A percentile compares a stretch with the other conserved stretches of the same genome.
Evolutionary conservation across 1,139 yeast genomes (phyloP).

Genomic region (Hyphopichia wangnamkhiaoensis): DNA sequence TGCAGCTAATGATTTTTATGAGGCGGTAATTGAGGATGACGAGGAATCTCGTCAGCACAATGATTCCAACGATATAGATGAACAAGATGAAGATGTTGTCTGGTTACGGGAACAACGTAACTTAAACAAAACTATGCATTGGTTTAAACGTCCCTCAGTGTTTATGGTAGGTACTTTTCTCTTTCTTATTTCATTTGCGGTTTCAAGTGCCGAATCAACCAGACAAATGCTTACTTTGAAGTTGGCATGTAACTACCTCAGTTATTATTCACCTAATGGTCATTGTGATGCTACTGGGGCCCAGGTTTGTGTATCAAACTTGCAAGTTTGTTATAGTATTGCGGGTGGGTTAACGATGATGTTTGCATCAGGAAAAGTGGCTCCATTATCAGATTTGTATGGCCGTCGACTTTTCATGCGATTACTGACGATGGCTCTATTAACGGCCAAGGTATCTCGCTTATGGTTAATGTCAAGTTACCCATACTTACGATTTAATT

Average conservation of each 20-base stretch:
- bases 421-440: slow-evolving; percentile 26
- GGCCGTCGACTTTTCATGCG: slow-evolving; percentile 58
- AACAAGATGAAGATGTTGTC: slow-evolving; percentile 26
- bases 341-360: slow-evolving; percentile 32
- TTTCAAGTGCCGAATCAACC: slow-evolving; percentile 35
- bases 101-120: slow-evolving; percentile 34
- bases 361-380: slow-evolving; percentile 49
- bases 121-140: slow-evolving; percentile 27
- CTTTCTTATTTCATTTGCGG: slow-evolving; percentile 30
- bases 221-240: slow-evolving; percentile 35
- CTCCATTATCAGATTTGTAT: slow-evolving; percentile 61
- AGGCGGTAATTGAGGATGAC: slow-evolving; percentile 31
- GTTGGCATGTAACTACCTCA: slow-evolving; percentile 37
- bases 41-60: no score
- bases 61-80: slow-evolving; percentile 14
- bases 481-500: slow-evolving; percentile 31
- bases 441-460: slow-evolving; percentile 26
- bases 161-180: slow-evolving; percentile 28
- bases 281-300: slow-evolving; percentile 33
- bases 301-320: slow-evolving; percentile 39
- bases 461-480: slow-evolving; percentile 30
- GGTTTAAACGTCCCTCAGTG: slow-evolving; percentile 39
- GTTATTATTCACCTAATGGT: slow-evolving; percentile 9
- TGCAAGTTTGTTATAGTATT: slow-evolving; percentile 30
- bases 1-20: slow-evolving; percentile 9